These are phyloP conservation scores for Neurospora sp. DNA, from an alignment of 495 filamentous ascomycete species.

Conservation along the genomic window DNA sequence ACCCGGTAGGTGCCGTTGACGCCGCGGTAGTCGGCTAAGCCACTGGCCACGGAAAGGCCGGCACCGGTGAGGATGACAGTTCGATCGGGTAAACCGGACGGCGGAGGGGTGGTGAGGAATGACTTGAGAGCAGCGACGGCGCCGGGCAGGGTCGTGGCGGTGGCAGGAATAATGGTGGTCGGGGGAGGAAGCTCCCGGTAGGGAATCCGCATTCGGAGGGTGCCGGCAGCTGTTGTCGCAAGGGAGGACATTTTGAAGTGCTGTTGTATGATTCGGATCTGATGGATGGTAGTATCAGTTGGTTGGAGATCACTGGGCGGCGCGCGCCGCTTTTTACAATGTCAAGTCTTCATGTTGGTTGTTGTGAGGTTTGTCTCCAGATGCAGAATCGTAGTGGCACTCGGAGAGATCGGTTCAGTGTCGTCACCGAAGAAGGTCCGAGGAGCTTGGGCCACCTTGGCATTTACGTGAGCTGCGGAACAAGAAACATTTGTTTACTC, in stretches of 20 bases:
- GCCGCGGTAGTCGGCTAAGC: conserved; percentile 87
- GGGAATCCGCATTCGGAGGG: conserved; percentile 62
- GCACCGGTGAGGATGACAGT: conserved; percentile 81
- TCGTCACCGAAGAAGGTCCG: neutral
- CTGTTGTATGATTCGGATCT: neutral
- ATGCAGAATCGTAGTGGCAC: neutral
- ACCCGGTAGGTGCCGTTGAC: conserved; percentile 82
- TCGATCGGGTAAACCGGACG: conserved; percentile 29
- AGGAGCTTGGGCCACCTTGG: neutral
- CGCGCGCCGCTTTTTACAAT: neutral
- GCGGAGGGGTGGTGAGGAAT: conserved; percentile 57
- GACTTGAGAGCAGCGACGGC: conserved; percentile 64
- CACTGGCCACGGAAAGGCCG: conserved; percentile 87
- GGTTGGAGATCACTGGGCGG: neutral
- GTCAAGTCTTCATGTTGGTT: neutral
- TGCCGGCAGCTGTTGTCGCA: conserved; percentile 30
- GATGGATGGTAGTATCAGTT: neutral
- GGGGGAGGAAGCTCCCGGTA: conserved; percentile 79
- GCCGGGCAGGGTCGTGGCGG: conserved; percentile 56
- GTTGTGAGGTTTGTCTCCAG: neutral
- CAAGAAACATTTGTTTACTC: neutral
- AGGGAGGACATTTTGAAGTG: conserved; percentile 42
- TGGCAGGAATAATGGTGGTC: conserved; percentile 60
- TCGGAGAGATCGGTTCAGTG: neutral
- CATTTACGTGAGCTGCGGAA: neutral